Evolutionary conservation across 306 rosid genomes (phyloP).

Genomic region (Cyamopsis tetragonoloba): DNA sequence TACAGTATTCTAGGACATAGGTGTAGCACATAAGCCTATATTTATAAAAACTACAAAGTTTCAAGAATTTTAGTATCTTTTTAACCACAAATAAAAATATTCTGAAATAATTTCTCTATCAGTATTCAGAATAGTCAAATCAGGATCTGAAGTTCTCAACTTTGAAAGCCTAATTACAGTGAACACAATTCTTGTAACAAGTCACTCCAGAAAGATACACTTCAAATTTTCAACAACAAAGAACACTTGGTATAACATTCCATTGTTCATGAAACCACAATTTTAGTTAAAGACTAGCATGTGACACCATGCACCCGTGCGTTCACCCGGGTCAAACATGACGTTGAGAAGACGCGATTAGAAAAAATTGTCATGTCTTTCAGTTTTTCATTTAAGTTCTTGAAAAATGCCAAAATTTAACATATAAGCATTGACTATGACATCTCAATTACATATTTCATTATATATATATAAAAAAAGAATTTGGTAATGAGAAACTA

Average conservation of each 20-base stretch:
- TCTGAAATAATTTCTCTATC: not conserved
- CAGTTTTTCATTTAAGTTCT: too few relatives aligned
- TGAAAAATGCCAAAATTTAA: too few relatives aligned
- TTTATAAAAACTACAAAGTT: not conserved
- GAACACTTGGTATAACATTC: conserved; percentile 5
- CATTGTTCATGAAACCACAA: not conserved
- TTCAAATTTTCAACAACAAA: not conserved
- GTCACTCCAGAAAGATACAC: not conserved
- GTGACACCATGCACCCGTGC: too few relatives aligned
- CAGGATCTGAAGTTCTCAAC: not conserved
- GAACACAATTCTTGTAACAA: not conserved
- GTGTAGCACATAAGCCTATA: not conserved
- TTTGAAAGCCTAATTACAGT: not conserved
- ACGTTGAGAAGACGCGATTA: too few relatives aligned
- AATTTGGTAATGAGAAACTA: too few relatives aligned
- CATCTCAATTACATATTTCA: too few relatives aligned
- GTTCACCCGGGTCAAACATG: too few relatives aligned
- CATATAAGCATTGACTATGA: too few relatives aligned
- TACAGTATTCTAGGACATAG: not conserved
- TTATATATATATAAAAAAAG: too few relatives aligned
- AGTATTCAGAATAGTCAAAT: not conserved
- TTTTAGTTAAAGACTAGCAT: not conserved
- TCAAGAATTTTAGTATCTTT: not conserved
- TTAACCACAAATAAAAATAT: not conserved
- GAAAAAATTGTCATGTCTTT: too few relatives aligned